Evolutionary conservation across 1,284 basidiomycete genomes (phyloP).

Genomic region (Lentinula novae-zelandiae): DNA sequence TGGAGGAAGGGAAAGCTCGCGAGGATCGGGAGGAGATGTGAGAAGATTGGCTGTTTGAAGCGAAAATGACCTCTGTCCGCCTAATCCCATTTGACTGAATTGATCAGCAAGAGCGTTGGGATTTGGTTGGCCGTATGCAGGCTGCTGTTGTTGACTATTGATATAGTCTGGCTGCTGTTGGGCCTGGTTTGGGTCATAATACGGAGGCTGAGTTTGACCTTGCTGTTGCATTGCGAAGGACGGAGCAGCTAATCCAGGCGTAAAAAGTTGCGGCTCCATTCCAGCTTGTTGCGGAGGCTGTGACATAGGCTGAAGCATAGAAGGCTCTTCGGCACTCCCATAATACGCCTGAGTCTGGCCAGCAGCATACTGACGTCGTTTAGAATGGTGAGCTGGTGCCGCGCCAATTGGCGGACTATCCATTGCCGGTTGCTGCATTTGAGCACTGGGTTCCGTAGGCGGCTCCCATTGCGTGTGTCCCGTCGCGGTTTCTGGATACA

Average conservation of each 20-base stretch:
- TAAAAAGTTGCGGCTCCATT: constrained; percentile 66
- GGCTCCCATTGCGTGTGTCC: constrained; percentile 50
- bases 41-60: constrained; percentile 86
- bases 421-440: constrained; percentile 31
- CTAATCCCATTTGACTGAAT: constrained; percentile 85
- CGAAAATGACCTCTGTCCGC: constrained; percentile 64
- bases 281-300: constrained; percentile 3
- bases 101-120: constrained; percentile 78
- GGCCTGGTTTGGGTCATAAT: constrained; percentile 36
- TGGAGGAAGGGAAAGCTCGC: constrained; percentile 76
- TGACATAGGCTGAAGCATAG: constrained; percentile 19
- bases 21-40: constrained; percentile 86
- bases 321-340: constrained; percentile 41
- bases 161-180: constrained; percentile 57
- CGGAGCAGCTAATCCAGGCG: constrained; percentile 65
- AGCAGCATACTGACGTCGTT: constrained; percentile 87
- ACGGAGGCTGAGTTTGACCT: constrained; percentile 40
- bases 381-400: constrained; percentile 41
- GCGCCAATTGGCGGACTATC: constrained; percentile 37
- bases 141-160: constrained; percentile 39
- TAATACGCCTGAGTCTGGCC: constrained; percentile 88
- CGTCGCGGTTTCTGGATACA: constrained; percentile 39
- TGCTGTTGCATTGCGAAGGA: constrained; percentile 53
- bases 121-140: constrained; percentile 48
- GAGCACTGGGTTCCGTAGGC: constrained; percentile 29